phyloP scores from a whole-genome alignment of 805 yeast species.

The Candida quercuum region DNA sequence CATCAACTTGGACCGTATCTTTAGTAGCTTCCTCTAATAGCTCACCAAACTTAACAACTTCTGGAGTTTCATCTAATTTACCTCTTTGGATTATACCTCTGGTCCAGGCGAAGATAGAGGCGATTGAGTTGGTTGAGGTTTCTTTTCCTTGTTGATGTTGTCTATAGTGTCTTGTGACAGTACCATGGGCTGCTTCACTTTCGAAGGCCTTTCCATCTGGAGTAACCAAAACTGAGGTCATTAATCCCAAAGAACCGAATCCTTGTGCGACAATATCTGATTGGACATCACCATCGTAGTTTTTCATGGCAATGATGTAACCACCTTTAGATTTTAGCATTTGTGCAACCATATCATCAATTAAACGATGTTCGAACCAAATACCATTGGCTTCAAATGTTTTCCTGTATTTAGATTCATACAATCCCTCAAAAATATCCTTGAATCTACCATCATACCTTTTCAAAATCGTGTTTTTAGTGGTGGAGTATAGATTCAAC shows the following conservation, averaged over 20 bases:
- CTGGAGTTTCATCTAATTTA: conserved; percentile 79
- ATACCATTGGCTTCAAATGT: conserved; percentile 76
- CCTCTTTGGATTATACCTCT: conserved; percentile 94
- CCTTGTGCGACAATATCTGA: conserved; percentile 98
- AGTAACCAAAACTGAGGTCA: conserved; percentile 96
- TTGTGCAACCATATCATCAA: conserved; percentile 99
- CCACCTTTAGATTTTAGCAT: conserved; percentile 97
- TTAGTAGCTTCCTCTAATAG: conserved; percentile 76
- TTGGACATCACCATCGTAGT: conserved; percentile 97
- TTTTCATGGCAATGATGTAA: conserved; percentile 91
- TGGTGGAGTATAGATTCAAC: conserved; percentile 78
- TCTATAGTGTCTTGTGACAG: conserved; percentile 95
- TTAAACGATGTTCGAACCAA: conserved; percentile 95
- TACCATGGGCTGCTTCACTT: conserved; percentile 98
- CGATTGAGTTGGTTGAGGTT: conserved; percentile 95
- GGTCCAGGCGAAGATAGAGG: conserved; percentile 96
- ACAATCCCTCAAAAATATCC: conserved; percentile 83
- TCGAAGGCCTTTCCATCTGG: conserved; percentile 96
- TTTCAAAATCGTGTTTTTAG: conserved; percentile 93
- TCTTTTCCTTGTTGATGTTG: conserved; percentile 95
- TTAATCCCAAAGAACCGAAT: conserved; percentile 91
- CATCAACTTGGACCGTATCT: conserved; percentile 78
- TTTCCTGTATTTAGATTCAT: conserved; percentile 60
- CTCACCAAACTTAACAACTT: conserved; percentile 75
- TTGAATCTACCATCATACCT: conserved; percentile 93